Evolutionary conservation across 257 asterid genomes (phyloP), one percentile per base, ranked within the genome.

Genomic region (Jacaranda mimosifolia): DNA sequence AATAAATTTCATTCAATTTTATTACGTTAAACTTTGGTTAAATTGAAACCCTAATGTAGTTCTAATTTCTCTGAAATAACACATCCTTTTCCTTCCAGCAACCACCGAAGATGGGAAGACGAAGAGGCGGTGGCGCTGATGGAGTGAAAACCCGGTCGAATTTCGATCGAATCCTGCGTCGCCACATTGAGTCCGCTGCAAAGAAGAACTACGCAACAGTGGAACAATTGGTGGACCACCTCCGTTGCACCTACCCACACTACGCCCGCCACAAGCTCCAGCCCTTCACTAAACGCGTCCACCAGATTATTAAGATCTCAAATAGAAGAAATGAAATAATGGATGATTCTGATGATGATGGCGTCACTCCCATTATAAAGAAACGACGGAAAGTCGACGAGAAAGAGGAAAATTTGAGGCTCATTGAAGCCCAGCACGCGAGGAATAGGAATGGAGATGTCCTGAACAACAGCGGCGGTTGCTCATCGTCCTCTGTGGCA

Each of bases 181-280:
- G 80, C 21, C 86, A 79, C 78, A 87, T 92, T 12, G 84, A 84
- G 35, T 58, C 83, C 15, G 70, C 80, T 59, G 42, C 66, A 35
- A 85, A 86, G 76, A 73, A 72, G 17, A 71, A 73, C 9, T 63
- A 71, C 42, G 74, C 80, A 13, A 68, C 87, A 59, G 82, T 78
- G 9, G 98, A 94, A 18, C 85, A 94, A 69, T 77, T 94, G 63
- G 98, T 92, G 53, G 86, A 81, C 65, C 87, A 85, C 76, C 92
- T 94, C 79, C 91, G 96, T 42, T 69, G 90, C 38, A 67, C 84
- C 26, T 84, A 83, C 81, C 80, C 86, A 6, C 79, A 76, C 11
- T 91, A 92, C n/a, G 57, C 82, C 26, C 97, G 97, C 63, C 79
- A 76, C 15, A 87, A 86, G 87, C 48, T 84, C 42, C 89, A 70